phyloP scores from a whole-genome alignment of 169 alveolate genomes.

The Babesia caballi region DNA sequence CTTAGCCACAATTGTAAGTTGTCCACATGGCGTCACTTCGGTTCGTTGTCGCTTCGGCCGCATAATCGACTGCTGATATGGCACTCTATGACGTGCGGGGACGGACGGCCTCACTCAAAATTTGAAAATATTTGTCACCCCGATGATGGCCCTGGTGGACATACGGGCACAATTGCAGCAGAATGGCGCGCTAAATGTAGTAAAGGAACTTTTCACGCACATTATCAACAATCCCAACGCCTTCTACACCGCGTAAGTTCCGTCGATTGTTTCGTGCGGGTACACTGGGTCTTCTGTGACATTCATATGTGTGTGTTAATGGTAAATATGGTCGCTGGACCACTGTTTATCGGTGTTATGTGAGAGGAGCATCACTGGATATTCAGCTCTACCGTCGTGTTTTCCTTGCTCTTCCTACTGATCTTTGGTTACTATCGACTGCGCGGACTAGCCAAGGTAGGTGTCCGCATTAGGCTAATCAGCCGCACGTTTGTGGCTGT shows the following conservation, averaged over 20 bases:
- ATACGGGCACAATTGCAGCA: background rate
- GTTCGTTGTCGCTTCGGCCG: no score
- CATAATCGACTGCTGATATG: no score
- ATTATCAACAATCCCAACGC: constrained; percentile 1
- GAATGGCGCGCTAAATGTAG: background rate
- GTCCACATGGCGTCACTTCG: no score
- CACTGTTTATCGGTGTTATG: background rate
- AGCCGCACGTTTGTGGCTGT: background rate
- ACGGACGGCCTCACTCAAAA: no score
- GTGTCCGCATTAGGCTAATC: background rate
- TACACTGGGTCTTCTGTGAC: background rate
- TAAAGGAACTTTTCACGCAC: background rate
- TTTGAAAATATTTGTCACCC: no score
- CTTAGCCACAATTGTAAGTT: no score
- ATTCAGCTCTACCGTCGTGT: constrained; percentile 24
- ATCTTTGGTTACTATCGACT: constrained; percentile 49
- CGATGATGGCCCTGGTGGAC: background rate
- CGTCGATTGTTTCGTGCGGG: no score
- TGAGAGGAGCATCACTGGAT: background rate
- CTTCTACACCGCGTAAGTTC: constrained; percentile 21
- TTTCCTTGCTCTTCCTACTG: constrained; percentile 31
- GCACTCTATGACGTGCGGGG: no score
- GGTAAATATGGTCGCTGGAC: background rate
- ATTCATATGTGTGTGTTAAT: background rate
- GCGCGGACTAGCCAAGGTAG: constrained; percentile 27